Percentiles rank a stretch among this genome's conserved stretches.
These are phyloP conservation scores for Omphalotus olearius DNA, from an alignment of 1,284 basidiomycete genomes.

Conservation along the genomic window DNA sequence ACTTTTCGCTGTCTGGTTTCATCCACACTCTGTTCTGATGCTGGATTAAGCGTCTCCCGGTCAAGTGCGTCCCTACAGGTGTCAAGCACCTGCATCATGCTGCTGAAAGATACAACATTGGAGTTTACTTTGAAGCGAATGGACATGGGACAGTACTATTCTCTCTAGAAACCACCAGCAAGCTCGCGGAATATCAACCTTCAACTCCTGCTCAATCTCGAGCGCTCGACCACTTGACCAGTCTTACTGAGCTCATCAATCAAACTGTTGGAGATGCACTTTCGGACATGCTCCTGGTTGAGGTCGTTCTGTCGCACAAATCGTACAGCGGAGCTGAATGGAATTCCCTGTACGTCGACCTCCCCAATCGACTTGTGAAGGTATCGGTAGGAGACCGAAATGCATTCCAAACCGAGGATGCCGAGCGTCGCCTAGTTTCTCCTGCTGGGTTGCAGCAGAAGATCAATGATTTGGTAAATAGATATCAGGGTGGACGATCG, in stretches of 20 bases:
- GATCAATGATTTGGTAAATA: slow-evolving; percentile 81
- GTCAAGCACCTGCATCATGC: slow-evolving; percentile 99
- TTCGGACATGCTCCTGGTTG: slow-evolving; percentile 95
- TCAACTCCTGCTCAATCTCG: slow-evolving; percentile 77
- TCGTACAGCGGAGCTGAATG: slow-evolving; percentile 85
- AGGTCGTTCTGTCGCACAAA: slow-evolving; percentile 87
- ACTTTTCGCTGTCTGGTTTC: slow-evolving; percentile 9
- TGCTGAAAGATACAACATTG: slow-evolving; percentile 90
- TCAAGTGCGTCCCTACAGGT: slow-evolving; percentile 94
- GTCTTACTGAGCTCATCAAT: slow-evolving; percentile 87
- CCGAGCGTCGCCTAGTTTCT: slow-evolving; percentile 83
- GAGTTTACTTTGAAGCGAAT: slow-evolving; percentile 99
- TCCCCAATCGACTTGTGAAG: slow-evolving; percentile 97
- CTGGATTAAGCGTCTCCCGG: slow-evolving; percentile 72
- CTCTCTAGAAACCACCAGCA: slow-evolving; percentile 67
- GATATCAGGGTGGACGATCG: slow-evolving; percentile 81
- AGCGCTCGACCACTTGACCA: slow-evolving; percentile 73
- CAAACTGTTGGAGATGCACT: slow-evolving; percentile 98
- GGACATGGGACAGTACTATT: slow-evolving; percentile 98
- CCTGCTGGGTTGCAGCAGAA: slow-evolving; percentile 83
- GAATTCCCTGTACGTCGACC: slow-evolving; percentile 91
- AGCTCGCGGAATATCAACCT: slow-evolving; percentile 61
- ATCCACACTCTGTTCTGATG: slow-evolving; percentile 4
- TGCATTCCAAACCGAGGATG: slow-evolving; percentile 89
- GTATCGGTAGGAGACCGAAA: slow-evolving; percentile 85